Percentiles rank a stretch among this genome's conserved stretches.
Conservation (phyloP, 345 rosid species). For the Citrus glauca region DNA sequence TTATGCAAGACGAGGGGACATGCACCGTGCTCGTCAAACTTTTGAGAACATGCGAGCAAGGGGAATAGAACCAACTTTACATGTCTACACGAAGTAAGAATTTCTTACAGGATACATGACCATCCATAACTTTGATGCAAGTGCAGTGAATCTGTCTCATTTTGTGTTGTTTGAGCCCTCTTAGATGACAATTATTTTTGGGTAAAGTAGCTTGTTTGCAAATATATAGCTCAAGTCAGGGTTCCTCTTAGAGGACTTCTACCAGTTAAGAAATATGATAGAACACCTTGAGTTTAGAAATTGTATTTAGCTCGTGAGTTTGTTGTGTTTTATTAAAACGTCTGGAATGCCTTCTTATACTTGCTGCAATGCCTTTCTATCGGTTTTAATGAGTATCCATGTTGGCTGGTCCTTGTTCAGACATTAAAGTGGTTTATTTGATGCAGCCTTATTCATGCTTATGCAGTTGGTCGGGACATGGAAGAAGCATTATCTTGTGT, state of each 20-base stretch:
- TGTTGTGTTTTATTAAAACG: neutral
- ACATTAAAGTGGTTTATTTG: conserved; percentile 45
- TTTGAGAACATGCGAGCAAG: conserved; percentile 91
- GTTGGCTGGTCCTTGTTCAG: conserved; percentile 5
- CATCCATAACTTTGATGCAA: neutral
- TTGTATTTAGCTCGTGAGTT: neutral
- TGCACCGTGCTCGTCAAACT: conserved; percentile 91
- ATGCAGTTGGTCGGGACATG: conserved; percentile 98
- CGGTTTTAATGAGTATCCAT: conserved; percentile 2
- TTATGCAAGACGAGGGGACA: conserved; percentile 93
- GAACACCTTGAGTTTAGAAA: neutral
- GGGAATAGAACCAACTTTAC: conserved; percentile 89
- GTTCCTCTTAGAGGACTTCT: neutral
- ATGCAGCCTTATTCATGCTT: conserved; percentile 99
- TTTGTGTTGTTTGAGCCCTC: neutral
- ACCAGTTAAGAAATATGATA: neutral
- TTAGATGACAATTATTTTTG: neutral
- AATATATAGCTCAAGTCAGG: neutral
- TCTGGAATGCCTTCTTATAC: neutral
- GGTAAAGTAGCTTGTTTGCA: neutral
- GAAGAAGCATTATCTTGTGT: conserved; percentile 92
- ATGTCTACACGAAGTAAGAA: conserved; percentile 78
- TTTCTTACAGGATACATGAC: neutral
- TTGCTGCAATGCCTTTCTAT: neutral
- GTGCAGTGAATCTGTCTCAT: neutral